Conservation (phyloP, 2,329 filamentous ascomycete species). For the Botrytis fabae region DNA sequence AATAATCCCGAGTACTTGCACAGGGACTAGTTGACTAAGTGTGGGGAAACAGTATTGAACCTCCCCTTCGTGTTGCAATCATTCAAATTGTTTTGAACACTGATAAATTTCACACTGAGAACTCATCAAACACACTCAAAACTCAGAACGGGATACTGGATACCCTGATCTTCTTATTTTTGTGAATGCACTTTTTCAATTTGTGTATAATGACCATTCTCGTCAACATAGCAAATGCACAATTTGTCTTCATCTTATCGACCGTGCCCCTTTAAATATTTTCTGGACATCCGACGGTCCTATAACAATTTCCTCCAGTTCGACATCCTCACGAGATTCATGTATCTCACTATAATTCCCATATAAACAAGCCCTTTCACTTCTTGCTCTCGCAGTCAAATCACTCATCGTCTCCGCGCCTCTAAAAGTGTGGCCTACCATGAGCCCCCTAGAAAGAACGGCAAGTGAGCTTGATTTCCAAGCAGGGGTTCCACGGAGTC, state of each 20-base stretch:
- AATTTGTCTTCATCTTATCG: neutral
- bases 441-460: slow-evolving; percentile 1
- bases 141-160: neutral
- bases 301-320: slow-evolving; percentile 11
- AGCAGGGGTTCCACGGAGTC: slow-evolving; percentile 2
- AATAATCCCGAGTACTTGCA: neutral
- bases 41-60: neutral
- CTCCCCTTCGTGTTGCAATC: neutral
- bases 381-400: slow-evolving; percentile 1
- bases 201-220: neutral
- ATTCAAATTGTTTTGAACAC: neutral
- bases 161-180: neutral
- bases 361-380: neutral
- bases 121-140: neutral
- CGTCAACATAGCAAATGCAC: neutral
- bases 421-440: neutral
- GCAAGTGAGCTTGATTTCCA: slow-evolving; percentile 16
- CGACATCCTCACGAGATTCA: neutral
- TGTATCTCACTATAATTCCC: slow-evolving; percentile 4
- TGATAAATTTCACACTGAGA: neutral
- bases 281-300: neutral
- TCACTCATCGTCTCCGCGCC: slow-evolving; percentile 5
- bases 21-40: neutral
- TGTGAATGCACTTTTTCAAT: neutral
- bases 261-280: neutral